Percentiles rank a stretch among this genome's conserved stretches.
Evolutionary conservation across 768 basidiomycete genomes (phyloP).

Genomic region (Candolleomyces efflorescens): DNA sequence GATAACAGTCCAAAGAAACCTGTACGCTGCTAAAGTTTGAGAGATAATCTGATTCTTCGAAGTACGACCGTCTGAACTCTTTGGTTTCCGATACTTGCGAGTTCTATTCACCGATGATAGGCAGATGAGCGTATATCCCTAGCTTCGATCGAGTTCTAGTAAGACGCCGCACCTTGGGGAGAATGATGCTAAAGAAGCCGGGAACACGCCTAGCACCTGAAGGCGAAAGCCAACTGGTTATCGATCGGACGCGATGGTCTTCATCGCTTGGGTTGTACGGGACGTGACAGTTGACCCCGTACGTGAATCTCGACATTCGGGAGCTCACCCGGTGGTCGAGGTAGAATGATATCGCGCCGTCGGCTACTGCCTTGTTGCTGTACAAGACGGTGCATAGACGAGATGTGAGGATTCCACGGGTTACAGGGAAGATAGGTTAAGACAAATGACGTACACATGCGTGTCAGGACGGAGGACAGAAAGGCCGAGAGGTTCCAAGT

Average conservation of each 20-base stretch:
- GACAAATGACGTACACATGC: constrained; percentile 9
- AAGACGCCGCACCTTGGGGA: constrained; percentile 9
- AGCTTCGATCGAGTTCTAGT: not conserved
- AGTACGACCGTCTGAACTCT: constrained; percentile 15
- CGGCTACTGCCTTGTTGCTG: constrained; percentile 29
- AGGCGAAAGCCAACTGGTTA: constrained; percentile 10
- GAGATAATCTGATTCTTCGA: constrained; percentile 12
- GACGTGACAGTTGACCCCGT: constrained; percentile 18
- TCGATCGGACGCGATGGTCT: constrained; percentile 16
- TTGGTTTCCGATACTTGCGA: constrained; percentile 17
- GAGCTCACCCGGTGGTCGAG: constrained; percentile 21
- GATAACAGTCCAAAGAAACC: constrained; percentile 14
- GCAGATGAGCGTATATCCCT: not conserved
- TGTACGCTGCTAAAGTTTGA: constrained; percentile 7
- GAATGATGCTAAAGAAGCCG: constrained; percentile 13
- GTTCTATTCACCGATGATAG: constrained; percentile 10
- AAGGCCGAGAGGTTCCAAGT: constrained; percentile 7
- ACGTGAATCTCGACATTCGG: constrained; percentile 22
- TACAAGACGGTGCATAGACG: not conserved
- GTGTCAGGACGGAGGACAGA: constrained; percentile 12
- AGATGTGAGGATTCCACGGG: not conserved
- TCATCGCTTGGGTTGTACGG: constrained; percentile 13
- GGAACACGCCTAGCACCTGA: constrained; percentile 12
- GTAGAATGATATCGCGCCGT: constrained; percentile 26
- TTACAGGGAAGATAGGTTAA: too few relatives aligned